Evolutionary conservation across 257 asterid genomes (phyloP).

Genomic region (Datura wrightii): DNA sequence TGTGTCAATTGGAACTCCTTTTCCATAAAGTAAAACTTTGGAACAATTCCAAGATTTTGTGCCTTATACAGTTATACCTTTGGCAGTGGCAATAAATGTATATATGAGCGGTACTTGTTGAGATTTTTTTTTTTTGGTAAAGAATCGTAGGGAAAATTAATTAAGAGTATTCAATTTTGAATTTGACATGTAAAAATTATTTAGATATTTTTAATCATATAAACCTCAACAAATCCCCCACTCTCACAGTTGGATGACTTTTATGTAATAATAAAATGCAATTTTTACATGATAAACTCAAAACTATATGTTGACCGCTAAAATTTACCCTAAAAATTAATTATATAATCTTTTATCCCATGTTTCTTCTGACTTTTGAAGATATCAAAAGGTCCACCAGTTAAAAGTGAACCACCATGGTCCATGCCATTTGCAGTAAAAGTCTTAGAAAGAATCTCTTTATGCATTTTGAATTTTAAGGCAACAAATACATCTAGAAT

Average conservation of each 20-base stretch:
- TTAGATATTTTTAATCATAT: too few species aligned
- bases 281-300: too few species aligned
- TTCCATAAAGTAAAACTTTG: constrained; percentile 24
- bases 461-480: background rate
- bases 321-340: background rate
- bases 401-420: constrained; percentile 11
- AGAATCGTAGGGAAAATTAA: background rate
- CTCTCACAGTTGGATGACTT: background rate
- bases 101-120: background rate
- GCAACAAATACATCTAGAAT: background rate
- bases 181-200: too few species aligned
- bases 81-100: background rate
- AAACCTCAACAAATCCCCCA: too few species aligned
- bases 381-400: background rate
- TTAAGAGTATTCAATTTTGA: background rate
- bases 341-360: background rate
- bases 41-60: constrained; percentile 26
- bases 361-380: constrained; percentile 5
- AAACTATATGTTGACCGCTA: too few species aligned
- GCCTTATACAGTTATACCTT: background rate
- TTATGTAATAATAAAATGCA: too few species aligned
- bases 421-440: constrained; percentile 35
- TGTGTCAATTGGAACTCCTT: constrained; percentile 18
- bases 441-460: background rate
- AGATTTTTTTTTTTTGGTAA: background rate